Percentiles rank a stretch among this genome's conserved stretches.
phyloP scores from a whole-genome alignment of 1,139 yeast genomes.

The Nakaseomyces nivariensis region DNA sequence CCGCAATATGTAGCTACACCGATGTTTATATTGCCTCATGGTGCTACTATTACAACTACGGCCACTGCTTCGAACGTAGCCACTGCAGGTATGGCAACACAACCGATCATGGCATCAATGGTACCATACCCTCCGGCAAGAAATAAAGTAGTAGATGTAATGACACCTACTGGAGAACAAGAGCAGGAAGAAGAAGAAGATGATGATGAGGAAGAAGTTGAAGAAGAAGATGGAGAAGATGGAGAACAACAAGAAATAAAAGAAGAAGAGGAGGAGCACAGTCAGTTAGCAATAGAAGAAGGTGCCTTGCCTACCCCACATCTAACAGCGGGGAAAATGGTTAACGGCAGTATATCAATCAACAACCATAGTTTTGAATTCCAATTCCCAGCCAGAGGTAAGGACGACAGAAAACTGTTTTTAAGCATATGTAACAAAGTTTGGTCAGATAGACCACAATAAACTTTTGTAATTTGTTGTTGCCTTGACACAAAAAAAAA shows the following conservation, averaged over 20 bases:
- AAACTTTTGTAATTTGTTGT: neutral
- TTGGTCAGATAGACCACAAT: conserved; percentile 23
- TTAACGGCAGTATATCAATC: conserved; percentile 10
- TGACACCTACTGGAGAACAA: neutral
- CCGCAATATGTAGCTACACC: conserved; percentile 2
- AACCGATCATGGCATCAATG: neutral
- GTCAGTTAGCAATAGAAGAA: conserved; percentile 5
- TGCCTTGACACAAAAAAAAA: too few species aligned
- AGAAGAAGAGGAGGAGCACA: conserved; percentile 8
- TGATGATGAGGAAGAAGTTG: conserved; percentile 4
- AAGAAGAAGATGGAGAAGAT: conserved; percentile 2
- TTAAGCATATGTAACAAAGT: conserved; percentile 29
- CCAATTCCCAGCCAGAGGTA: conserved; percentile 17
- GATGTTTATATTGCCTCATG: neutral
- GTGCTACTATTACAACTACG: neutral
- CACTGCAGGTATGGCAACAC: neutral
- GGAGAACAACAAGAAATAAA: conserved; percentile 8
- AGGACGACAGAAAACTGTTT: conserved; percentile 26
- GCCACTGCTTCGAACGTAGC: neutral
- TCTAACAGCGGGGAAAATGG: neutral
- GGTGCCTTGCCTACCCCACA: conserved; percentile 8
- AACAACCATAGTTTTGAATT: conserved; percentile 21
- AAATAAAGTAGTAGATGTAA: neutral
- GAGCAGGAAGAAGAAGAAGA: neutral
- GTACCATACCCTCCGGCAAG: neutral